Conservation (phyloP, 2,329 filamentous ascomycete genomes). For the Trichoderma aggressivum region DNA sequence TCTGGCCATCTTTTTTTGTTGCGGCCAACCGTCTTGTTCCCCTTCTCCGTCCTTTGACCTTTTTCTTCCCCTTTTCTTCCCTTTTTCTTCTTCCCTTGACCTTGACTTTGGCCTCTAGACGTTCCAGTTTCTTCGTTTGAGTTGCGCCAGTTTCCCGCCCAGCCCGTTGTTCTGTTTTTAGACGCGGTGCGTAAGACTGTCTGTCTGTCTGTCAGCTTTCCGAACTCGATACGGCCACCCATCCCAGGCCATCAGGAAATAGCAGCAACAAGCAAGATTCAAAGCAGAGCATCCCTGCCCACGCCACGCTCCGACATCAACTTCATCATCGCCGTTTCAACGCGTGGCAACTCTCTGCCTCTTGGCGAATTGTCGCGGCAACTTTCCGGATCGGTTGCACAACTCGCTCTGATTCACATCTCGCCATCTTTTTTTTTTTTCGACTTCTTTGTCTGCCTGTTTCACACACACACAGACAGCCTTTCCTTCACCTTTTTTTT, state of each 20-base stretch:
- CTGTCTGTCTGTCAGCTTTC: not conserved
- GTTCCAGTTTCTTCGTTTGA: not conserved
- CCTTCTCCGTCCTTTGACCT: not conserved
- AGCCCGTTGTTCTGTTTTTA: not conserved
- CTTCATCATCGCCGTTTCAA: not conserved
- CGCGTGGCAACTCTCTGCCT: slow-evolving; percentile 14
- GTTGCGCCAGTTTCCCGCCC: not conserved
- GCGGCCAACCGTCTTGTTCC: not conserved
- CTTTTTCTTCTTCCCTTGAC: not conserved
- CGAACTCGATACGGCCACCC: not conserved
- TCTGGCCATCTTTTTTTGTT: not conserved
- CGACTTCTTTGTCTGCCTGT: not conserved
- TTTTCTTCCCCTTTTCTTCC: not conserved
- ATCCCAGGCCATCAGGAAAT: not conserved
- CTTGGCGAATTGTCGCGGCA: slow-evolving; percentile 5
- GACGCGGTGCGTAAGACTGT: not conserved
- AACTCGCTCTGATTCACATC: slow-evolving; percentile 6
- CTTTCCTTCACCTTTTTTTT: no score
- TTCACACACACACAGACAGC: not conserved
- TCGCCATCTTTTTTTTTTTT: not conserved
- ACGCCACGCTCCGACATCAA: not conserved
- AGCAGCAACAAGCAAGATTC: not conserved
- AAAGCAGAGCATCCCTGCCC: not conserved
- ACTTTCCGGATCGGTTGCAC: slow-evolving; percentile 12
- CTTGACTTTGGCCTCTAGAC: no score